These are phyloP conservation scores for Spencermartinsiella ligniputridi DNA, from an alignment of 1,139 yeast genomes.

Conservation along the genomic window DNA sequence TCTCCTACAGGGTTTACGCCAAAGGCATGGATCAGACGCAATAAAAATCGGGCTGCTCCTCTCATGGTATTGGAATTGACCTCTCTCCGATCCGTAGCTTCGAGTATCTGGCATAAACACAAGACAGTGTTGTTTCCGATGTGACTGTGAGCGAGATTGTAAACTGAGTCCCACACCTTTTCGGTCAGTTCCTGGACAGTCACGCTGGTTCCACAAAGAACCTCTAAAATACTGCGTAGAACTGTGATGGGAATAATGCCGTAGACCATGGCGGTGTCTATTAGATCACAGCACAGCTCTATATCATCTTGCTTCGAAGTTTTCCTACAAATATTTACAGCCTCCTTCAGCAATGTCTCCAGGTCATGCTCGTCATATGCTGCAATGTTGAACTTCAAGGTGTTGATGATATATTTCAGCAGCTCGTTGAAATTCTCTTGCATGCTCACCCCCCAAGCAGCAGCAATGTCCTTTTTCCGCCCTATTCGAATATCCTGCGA, in stretches of 20 bases:
- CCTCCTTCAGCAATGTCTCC: slow-evolving; percentile 34
- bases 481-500: slow-evolving; percentile 30
- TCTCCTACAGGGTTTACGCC: slow-evolving; percentile 13
- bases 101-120: slow-evolving; percentile 39
- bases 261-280: slow-evolving; percentile 45
- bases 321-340: slow-evolving; percentile 41
- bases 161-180: slow-evolving; percentile 39
- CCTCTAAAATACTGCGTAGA: slow-evolving; percentile 40
- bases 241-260: slow-evolving; percentile 46
- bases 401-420: slow-evolving; percentile 40
- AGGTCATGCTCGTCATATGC: slow-evolving; percentile 43
- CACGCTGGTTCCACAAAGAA: slow-evolving; percentile 47
- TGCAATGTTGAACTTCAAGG: slow-evolving; percentile 48
- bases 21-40: slow-evolving; percentile 19
- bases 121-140: slow-evolving; percentile 36
- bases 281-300: slow-evolving; percentile 41
- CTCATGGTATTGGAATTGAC: slow-evolving; percentile 41
- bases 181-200: slow-evolving; percentile 39
- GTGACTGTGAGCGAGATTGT: slow-evolving; percentile 36
- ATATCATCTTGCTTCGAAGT: slow-evolving; percentile 43
- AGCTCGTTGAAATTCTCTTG: slow-evolving; percentile 34
- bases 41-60: slow-evolving; percentile 44
- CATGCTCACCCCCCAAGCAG: slow-evolving; percentile 30
- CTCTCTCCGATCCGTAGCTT: slow-evolving; percentile 27
- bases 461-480: slow-evolving; percentile 27